Base-by-base conservation (phyloP, 805 yeast species). In the Suhomyces vadensis region DNA sequence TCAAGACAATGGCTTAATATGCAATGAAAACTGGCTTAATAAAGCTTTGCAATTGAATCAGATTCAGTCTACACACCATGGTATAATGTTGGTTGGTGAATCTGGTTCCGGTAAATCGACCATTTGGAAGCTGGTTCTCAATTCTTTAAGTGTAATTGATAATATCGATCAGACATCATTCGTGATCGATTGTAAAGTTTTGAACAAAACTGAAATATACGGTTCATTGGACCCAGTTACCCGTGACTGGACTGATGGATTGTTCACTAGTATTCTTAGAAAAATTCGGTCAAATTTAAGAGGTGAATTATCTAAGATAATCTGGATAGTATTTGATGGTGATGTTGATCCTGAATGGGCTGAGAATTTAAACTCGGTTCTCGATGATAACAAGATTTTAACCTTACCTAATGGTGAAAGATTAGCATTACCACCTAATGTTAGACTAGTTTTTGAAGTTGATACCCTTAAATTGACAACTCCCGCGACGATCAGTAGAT, bases 261-360 rank as follows among this genome's bases (percentile, higher is more conserved):
- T 91, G 7, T 75, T 91, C 41, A 87, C 96, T 0, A 61, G 78
- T 7, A 73, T 84, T 6, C 55, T 92, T 35, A 69, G 98, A 49
- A 71, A 69, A 41, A 74, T 85, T 0, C 62, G 61, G 2, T 76
- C 73, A 3, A 82, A 82, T 48, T 51, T 77, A 11, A 67, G 85
- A 35, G 89, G 88, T 1, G 91, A 85, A 48, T 52, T 59, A 6
- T 50, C 65, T 2, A 80, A 76, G 46, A 61, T 73, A 2, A 73
- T 82, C 11, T 90, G 96, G 94, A 75, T 92, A 46, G 75, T 91
- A 0, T 86, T 92, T 57, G 97, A 92, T 63, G 95, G 97, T 31
- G 96, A 89, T 54, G 78, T 92, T 26, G 97, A 92, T 58, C 97
- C 98, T 0, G 82, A 80, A 31, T 92, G 97, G 95, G 88, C 88